These are phyloP conservation scores for Dentipellis sp. DNA, from an alignment of 768 basidiomycete genomes.

Conservation along the genomic window DNA sequence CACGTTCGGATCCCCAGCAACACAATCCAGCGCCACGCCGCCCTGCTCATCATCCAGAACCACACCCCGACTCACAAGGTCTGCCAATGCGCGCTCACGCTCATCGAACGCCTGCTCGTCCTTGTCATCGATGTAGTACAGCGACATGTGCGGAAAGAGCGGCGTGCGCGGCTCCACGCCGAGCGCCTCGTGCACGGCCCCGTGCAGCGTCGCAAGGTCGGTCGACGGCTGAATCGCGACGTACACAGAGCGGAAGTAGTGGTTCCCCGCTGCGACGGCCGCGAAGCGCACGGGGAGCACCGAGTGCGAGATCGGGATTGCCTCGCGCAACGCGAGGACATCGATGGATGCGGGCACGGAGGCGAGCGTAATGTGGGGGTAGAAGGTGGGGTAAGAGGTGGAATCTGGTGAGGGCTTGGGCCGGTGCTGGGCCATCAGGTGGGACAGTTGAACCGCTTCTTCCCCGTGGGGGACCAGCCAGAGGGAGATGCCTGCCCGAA, in stretches of 20 bases:
- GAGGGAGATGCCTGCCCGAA: slow-evolving; percentile 41
- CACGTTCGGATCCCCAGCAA: slow-evolving; percentile 14
- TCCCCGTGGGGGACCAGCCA: slow-evolving; percentile 60
- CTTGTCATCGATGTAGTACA: slow-evolving; percentile 65
- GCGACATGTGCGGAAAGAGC: slow-evolving; percentile 60
- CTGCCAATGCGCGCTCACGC: slow-evolving; percentile 34
- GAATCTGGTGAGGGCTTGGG: slow-evolving; percentile 27
- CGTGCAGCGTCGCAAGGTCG: slow-evolving; percentile 41
- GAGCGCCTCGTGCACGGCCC: slow-evolving; percentile 31
- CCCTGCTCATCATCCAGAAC: slow-evolving; percentile 18
- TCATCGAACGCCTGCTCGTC: slow-evolving; percentile 48
- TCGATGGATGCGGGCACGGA: slow-evolving; percentile 25
- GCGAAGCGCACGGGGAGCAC: slow-evolving; percentile 38
- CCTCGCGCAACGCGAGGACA: slow-evolving; percentile 26
- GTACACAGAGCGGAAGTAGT: slow-evolving; percentile 68
- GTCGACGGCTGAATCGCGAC: slow-evolving; percentile 36
- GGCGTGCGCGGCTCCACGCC: slow-evolving; percentile 38
- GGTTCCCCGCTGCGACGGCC: slow-evolving; percentile 45
- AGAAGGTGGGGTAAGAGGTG: slow-evolving; percentile 49
- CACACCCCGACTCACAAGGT: slow-evolving; percentile 17
- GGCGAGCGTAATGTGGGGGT: slow-evolving; percentile 66
- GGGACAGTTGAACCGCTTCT: slow-evolving; percentile 34
- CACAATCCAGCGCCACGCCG: slow-evolving; percentile 26
- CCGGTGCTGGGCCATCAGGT: slow-evolving; percentile 33
- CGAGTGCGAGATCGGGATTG: slow-evolving; percentile 27